These are phyloP conservation scores for Colletotrichum plurivorum DNA, from an alignment of 2,329 filamentous ascomycete genomes.

Conservation along the genomic window DNA sequence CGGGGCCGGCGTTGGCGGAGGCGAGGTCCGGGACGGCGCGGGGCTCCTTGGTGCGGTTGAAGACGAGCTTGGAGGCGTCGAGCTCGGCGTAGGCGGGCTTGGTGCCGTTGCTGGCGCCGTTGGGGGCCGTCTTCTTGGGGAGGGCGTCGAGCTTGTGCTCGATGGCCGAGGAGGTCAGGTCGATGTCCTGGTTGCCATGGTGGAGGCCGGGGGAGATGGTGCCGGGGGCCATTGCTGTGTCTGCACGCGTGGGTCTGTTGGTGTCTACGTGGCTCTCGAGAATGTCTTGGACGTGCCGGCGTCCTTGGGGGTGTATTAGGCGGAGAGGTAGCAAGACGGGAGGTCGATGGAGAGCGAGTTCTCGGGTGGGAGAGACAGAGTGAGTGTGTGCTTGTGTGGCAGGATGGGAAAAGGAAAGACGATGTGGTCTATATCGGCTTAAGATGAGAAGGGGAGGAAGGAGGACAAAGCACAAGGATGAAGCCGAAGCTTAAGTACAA, in stretches of 20 bases:
- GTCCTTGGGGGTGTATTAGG: neutral
- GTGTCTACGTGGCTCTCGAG: constrained; percentile 6
- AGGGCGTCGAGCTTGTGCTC: constrained; percentile 62
- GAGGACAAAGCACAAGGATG: constrained; percentile 36
- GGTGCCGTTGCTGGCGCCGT: constrained; percentile 49
- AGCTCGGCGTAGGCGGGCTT: constrained; percentile 69
- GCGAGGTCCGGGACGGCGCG: constrained; percentile 68
- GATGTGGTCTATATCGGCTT: constrained; percentile 30
- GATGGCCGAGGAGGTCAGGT: constrained; percentile 67
- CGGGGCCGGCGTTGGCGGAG: constrained; percentile 60
- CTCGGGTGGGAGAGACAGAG: neutral
- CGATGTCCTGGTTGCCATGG: constrained; percentile 65
- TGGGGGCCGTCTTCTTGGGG: constrained; percentile 40
- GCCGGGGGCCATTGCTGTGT: constrained; percentile 47
- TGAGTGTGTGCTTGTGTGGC: neutral
- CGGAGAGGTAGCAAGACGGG: neutral
- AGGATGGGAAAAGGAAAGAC: neutral
- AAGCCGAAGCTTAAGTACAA: constrained; percentile 39
- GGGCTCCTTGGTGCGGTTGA: constrained; percentile 65
- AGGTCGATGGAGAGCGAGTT: neutral
- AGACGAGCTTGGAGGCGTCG: constrained; percentile 76
- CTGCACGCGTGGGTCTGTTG: neutral
- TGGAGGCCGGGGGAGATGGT: constrained; percentile 44
- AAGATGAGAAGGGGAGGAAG: constrained; percentile 23
- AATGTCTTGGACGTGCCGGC: constrained; percentile 4